Conservation (phyloP, 352 stramenopile species). For the Elongisporangium undulatum region DNA sequence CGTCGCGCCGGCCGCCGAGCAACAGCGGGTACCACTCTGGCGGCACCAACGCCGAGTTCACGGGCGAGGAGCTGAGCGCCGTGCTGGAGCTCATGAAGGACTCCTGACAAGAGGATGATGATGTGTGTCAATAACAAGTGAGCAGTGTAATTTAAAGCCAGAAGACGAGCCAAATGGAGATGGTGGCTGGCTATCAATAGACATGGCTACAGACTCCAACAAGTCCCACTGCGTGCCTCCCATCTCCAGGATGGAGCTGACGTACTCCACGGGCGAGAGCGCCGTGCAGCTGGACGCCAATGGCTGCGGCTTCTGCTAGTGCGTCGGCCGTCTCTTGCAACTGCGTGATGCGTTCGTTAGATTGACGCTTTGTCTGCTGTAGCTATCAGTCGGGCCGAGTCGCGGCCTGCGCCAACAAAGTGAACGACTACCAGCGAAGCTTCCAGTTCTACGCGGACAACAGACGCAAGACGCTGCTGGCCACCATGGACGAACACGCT, state of each 20-base stretch:
- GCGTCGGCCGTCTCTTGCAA: slow-evolving; percentile 10
- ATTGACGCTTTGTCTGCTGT: slow-evolving; percentile 1
- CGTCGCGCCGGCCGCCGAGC: slow-evolving; percentile 13
- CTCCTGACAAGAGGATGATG: slow-evolving; percentile 12
- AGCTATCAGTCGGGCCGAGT: slow-evolving; percentile 65
- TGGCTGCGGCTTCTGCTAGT: slow-evolving; percentile 76
- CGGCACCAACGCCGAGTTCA: slow-evolving; percentile 27
- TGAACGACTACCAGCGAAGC: slow-evolving; percentile 55
- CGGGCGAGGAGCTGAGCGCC: slow-evolving; percentile 41
- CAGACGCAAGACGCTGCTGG: slow-evolving; percentile 42
- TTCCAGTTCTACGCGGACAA: slow-evolving; percentile 77
- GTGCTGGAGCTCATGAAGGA: slow-evolving; percentile 50
- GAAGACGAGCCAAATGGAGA: not conserved
- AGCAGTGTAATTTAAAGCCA: not conserved
- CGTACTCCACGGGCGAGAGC: slow-evolving; percentile 41
- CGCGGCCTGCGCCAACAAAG: slow-evolving; percentile 65
- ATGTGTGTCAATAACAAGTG: not conserved
- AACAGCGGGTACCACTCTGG: slow-evolving; percentile 9
- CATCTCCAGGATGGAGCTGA: not conserved
- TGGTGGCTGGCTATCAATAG: not conserved
- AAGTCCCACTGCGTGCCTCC: not conserved
- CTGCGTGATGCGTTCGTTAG: not conserved
- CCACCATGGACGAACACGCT: slow-evolving; percentile 64
- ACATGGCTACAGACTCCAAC: not conserved
- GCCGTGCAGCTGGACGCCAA: slow-evolving; percentile 50